These are phyloP conservation scores for Pseudogymnoascus sp. DNA, from an alignment of 2,329 filamentous ascomycete genomes.

Conservation along the genomic window DNA sequence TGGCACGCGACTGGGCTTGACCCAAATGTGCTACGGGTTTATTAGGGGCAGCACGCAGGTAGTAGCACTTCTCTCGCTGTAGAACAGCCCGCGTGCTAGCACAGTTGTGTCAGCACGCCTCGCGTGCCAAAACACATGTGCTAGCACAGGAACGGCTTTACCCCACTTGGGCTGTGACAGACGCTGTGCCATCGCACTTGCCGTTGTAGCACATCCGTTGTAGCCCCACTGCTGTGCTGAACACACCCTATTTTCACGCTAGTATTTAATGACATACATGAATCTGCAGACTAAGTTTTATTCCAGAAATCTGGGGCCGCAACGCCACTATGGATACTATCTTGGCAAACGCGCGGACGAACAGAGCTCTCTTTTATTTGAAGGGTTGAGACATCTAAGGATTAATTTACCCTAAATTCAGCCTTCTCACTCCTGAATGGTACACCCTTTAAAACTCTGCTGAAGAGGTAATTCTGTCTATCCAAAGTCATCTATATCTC, in stretches of 20 bases:
- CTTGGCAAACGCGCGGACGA: neutral
- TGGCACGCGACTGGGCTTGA: conserved; percentile 25
- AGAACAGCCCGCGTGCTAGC: neutral
- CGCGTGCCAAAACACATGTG: neutral
- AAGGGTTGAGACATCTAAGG: neutral
- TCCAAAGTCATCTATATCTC: neutral
- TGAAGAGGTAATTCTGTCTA: neutral
- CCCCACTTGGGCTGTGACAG: neutral
- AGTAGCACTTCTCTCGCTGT: neutral
- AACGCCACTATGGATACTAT: neutral
- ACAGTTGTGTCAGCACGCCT: neutral
- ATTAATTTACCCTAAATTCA: neutral
- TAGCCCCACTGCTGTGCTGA: neutral
- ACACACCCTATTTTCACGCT: neutral
- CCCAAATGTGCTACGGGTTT: conserved; percentile 11
- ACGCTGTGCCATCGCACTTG: neutral
- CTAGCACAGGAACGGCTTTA: neutral
- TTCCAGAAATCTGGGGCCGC: neutral
- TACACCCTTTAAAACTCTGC: neutral
- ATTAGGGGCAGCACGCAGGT: neutral
- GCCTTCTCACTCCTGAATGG: neutral
- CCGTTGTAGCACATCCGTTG: neutral
- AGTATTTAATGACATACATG: neutral
- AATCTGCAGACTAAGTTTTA: neutral
- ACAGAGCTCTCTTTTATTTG: neutral